Evolutionary conservation across 2,329 filamentous ascomycete species (phyloP), one percentile per base, ranked within the genome.

Genomic region (Sarocladium oryzae): DNA sequence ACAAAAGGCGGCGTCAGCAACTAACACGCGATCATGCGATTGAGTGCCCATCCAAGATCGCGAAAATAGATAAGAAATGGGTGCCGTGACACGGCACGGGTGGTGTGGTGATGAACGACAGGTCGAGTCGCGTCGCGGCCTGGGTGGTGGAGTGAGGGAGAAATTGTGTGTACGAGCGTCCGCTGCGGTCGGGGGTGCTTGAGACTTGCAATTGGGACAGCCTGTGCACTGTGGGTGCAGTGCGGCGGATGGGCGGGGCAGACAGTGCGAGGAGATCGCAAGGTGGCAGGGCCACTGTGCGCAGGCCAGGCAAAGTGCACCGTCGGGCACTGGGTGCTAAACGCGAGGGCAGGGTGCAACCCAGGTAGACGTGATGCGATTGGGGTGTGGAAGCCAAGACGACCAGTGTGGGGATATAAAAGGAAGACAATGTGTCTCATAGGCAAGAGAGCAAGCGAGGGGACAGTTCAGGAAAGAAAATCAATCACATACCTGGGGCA

Each of bases 1-100:
- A 63, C 62, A 61, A 61, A 64, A 60, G 60, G 61, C 64, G 63
- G 66, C 62, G 73, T 78, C 68, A 74, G 71, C 67, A 63, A 71
- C 68, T 62, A 69, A 20, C 10, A 37, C 43, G 64, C 60, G 64
- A 61, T 59, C 60, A 68, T 60, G 57, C 60, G 60, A 61, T 59
- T 63, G 63, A 61, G 62, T 64, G 69, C 65, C 70, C 68, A 70
- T 70, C 62, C 67, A 68, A 48, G 43, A 48, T 48, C 43, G 62
- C 58, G 57, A 30, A 37, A 49, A 28, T 40, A 35, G 60, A 63
- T 57, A 60, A 56, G 52, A 58, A 57, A 73, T 71, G 64, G 65
- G 57, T 69, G 67, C 62, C 75, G 72, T 72, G 65, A 69, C 70
- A 75, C 70, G 71, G 71, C 65, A 63, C 58, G 57, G 46, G 46